These are phyloP conservation scores for Podospora anserina DNA, from an alignment of 495 filamentous ascomycete species.

Conservation along the genomic window DNA sequence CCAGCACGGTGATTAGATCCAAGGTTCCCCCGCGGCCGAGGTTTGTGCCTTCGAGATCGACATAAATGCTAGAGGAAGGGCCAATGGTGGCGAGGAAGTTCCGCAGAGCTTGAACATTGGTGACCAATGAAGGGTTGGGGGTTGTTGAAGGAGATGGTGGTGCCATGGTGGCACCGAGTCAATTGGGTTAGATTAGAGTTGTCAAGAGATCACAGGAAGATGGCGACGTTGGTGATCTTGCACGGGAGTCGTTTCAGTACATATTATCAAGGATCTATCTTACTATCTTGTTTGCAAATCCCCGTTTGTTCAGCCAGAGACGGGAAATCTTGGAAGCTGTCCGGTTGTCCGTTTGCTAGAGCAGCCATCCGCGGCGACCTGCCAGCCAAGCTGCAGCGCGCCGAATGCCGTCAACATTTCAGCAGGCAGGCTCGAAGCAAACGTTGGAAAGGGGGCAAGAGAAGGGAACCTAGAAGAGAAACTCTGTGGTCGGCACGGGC, in stretches of 20 bases:
- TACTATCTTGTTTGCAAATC: neutral
- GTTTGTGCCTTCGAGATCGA: slow-evolving; percentile 7
- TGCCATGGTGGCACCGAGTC: neutral
- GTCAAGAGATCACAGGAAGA: too few species aligned
- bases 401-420: too few species aligned
- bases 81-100: neutral
- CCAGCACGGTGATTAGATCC: neutral
- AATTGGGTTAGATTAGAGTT: too few species aligned
- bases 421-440: too few species aligned
- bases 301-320: neutral
- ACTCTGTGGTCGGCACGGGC: too few species aligned
- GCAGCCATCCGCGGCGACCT: neutral
- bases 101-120: neutral
- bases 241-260: too few species aligned
- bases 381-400: too few species aligned
- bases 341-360: neutral
- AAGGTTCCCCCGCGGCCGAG: slow-evolving; percentile 1
- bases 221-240: too few species aligned
- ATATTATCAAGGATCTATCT: too few species aligned
- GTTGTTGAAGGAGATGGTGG: neutral
- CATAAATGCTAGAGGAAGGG: neutral
- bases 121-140: neutral
- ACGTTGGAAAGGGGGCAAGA: too few species aligned
- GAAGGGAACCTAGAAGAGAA: too few species aligned
- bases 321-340: too few species aligned